Evolutionary conservation across 495 filamentous ascomycete genomes (phyloP).

Genomic region (Aspergillus affinis): DNA sequence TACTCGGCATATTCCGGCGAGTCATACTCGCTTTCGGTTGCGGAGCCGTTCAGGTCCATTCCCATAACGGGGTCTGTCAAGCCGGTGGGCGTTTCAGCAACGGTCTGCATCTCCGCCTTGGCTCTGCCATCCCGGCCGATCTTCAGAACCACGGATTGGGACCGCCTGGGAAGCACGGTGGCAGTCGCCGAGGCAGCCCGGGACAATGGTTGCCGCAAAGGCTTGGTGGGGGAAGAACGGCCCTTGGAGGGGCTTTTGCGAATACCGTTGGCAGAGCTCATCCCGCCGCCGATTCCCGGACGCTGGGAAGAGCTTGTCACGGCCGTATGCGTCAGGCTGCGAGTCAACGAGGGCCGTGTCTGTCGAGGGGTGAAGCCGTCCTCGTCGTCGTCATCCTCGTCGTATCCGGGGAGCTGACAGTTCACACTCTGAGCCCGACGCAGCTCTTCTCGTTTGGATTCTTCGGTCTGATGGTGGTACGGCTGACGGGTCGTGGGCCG

Average conservation of each 20-base stretch:
- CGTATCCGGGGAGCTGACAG: slow-evolving; percentile 24
- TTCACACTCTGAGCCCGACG: slow-evolving; percentile 33
- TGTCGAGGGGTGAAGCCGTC: slow-evolving; percentile 42
- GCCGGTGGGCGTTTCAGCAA: slow-evolving; percentile 44
- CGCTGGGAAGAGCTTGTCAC: slow-evolving; percentile 27
- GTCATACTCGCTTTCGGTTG: slow-evolving; percentile 50
- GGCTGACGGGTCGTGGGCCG: slow-evolving; percentile 43
- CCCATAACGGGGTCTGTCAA: slow-evolving; percentile 41
- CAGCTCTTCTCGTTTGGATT: slow-evolving; percentile 54
- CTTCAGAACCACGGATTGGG: slow-evolving; percentile 59
- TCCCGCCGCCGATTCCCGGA: slow-evolving; percentile 26
- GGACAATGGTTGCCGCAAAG: slow-evolving; percentile 31
- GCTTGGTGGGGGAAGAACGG: slow-evolving; percentile 41
- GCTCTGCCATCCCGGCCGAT: slow-evolving; percentile 73
- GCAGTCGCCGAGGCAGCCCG: slow-evolving; percentile 35
- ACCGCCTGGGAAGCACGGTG: slow-evolving; percentile 31
- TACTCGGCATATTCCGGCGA: slow-evolving; percentile 68
- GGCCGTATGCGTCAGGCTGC: slow-evolving; percentile 55
- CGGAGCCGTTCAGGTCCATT: slow-evolving; percentile 49
- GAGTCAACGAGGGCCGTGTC: slow-evolving; percentile 55
- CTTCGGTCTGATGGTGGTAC: slow-evolving; percentile 59
- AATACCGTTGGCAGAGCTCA: slow-evolving; percentile 40
- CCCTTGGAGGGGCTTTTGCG: slow-evolving; percentile 49
- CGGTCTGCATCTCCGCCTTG: slow-evolving; percentile 64
- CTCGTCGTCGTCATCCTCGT: slow-evolving; percentile 44